phyloP scores from a whole-genome alignment of 1,284 basidiomycete species.

The Cutaneotrichosporon spelunceum region DNA sequence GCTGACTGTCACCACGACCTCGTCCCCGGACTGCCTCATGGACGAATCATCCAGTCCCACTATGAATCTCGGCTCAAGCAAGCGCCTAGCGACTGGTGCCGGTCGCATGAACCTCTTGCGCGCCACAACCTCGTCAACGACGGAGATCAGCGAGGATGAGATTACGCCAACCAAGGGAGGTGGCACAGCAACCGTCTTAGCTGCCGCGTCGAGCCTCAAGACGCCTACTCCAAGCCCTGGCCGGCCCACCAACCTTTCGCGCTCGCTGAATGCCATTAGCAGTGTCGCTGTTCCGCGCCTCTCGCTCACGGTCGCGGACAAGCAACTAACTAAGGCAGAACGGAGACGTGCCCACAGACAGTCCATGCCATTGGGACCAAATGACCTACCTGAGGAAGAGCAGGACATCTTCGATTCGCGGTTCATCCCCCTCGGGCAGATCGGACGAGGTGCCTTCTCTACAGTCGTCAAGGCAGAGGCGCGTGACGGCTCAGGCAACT shows the following conservation, averaged over 20 bases:
- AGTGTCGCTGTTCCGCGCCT: slow-evolving; percentile 37
- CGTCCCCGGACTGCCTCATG: slow-evolving; percentile 48
- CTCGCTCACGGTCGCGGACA: slow-evolving; percentile 47
- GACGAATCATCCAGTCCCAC: slow-evolving; percentile 42
- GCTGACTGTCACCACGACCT: slow-evolving; percentile 36
- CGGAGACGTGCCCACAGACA: slow-evolving; percentile 48
- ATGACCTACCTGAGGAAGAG: slow-evolving; percentile 29
- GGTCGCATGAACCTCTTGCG: slow-evolving; percentile 38
- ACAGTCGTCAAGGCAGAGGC: slow-evolving; percentile 85
- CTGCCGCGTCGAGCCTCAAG: slow-evolving; percentile 17
- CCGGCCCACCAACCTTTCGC: background rate
- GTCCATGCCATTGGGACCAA: slow-evolving; percentile 41
- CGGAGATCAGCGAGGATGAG: slow-evolving; percentile 48
- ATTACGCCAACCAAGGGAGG: slow-evolving; percentile 48
- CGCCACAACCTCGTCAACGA: slow-evolving; percentile 34
- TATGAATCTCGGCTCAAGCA: slow-evolving; percentile 27
- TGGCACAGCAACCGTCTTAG: slow-evolving; percentile 23
- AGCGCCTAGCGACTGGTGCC: slow-evolving; percentile 1
- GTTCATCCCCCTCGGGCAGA: slow-evolving; percentile 74
- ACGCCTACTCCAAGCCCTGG: slow-evolving; percentile 34
- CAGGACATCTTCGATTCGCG: slow-evolving; percentile 47
- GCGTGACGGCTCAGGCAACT: slow-evolving; percentile 62
- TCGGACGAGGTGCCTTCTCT: slow-evolving; percentile 93
- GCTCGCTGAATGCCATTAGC: slow-evolving; percentile 11
- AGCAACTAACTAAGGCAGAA: slow-evolving; percentile 27